phyloP scores from a whole-genome alignment of 257 asterid genomes.

The Leptodermis oblonga region DNA sequence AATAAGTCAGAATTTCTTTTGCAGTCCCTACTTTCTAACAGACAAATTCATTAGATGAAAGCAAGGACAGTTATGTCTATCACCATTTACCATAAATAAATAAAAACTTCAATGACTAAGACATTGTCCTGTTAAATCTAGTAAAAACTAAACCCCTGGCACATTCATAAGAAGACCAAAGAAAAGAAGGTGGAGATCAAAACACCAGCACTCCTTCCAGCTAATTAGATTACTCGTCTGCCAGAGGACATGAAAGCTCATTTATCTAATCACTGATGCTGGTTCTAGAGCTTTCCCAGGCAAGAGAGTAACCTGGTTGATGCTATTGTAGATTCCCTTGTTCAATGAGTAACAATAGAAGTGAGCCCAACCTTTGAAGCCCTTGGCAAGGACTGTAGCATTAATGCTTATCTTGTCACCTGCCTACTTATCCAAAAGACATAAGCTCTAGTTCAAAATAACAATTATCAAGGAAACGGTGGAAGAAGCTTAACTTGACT shows the following conservation, averaged over 20 bases:
- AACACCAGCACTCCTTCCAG: not conserved
- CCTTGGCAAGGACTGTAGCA: not conserved
- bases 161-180: not conserved
- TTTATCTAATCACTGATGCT: not conserved
- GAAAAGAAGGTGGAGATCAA: not conserved
- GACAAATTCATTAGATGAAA: not conserved
- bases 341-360: not conserved
- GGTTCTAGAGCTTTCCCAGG: not conserved
- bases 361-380: slow-evolving; percentile 8
- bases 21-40: no score
- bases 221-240: not conserved
- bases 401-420: not conserved
- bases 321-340: not conserved
- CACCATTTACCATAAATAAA: not conserved
- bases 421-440: not conserved
- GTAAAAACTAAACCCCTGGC: not conserved
- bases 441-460: not conserved
- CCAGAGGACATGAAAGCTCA: not conserved
- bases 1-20: not conserved
- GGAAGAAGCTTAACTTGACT: not conserved
- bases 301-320: not conserved
- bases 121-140: not conserved
- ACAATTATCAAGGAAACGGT: not conserved
- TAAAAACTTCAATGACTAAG: not conserved
- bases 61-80: not conserved